These are phyloP conservation scores for Penicillium cinerascens DNA, from an alignment of 495 filamentous ascomycete species.

Conservation along the genomic window DNA sequence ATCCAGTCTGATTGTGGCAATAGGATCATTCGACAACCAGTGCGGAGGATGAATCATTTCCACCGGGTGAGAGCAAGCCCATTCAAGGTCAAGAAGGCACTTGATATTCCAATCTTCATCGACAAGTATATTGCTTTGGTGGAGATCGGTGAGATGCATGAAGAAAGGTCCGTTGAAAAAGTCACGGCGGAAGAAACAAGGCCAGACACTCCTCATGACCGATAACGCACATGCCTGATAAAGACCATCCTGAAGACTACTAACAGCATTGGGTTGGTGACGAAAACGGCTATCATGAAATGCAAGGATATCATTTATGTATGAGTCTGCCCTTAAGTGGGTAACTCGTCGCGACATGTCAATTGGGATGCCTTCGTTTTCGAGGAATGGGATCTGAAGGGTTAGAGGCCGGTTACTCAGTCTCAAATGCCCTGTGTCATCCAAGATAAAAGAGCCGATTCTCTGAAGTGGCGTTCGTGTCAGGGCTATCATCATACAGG, in stretches of 20 bases:
- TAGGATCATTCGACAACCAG: conserved; percentile 17
- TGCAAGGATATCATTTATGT: conserved; percentile 22
- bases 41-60: conserved; percentile 27
- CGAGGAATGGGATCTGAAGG: conserved; percentile 25
- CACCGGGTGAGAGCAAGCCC: conserved; percentile 24
- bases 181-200: neutral
- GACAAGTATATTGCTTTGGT: conserved; percentile 28
- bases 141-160: conserved; percentile 23
- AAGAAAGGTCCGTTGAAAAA: conserved; percentile 6
- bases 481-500: conserved; percentile 25
- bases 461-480: conserved; percentile 20
- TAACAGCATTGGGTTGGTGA: conserved; percentile 23
- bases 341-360: conserved; percentile 30
- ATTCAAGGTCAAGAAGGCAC: conserved; percentile 30
- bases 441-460: conserved; percentile 25
- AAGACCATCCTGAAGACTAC: conserved; percentile 17
- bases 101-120: conserved; percentile 23
- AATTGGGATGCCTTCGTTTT: conserved; percentile 34
- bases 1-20: neutral
- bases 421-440: conserved; percentile 20
- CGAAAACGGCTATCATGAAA: conserved; percentile 27
- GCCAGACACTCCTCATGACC: too few species aligned
- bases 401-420: conserved; percentile 30
- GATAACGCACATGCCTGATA: conserved; percentile 22
- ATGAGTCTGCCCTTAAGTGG: conserved; percentile 35